These are phyloP conservation scores for Candida suzukii DNA, from an alignment of 805 yeast genomes.

Conservation along the genomic window DNA sequence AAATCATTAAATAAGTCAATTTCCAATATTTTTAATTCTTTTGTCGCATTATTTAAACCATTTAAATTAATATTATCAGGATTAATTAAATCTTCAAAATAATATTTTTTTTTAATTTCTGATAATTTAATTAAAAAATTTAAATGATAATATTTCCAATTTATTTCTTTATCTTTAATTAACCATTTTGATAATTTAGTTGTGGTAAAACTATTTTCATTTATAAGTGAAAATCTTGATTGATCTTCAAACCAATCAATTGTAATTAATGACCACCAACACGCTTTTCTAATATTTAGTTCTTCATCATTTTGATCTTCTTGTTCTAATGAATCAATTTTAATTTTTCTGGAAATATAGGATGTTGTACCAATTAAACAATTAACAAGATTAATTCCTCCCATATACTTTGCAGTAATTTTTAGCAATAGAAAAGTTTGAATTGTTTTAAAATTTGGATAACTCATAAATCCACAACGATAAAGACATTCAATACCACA, in stretches of 20 bases:
- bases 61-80: slow-evolving; percentile 9
- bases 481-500: slow-evolving; percentile 25
- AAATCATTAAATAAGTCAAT: slow-evolving; percentile 13
- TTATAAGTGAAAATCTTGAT: slow-evolving; percentile 16
- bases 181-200: slow-evolving; percentile 18
- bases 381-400: slow-evolving; percentile 23
- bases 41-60: slow-evolving; percentile 16
- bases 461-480: slow-evolving; percentile 25
- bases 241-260: slow-evolving; percentile 27
- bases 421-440: slow-evolving; percentile 22
- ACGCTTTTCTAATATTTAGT: slow-evolving; percentile 2
- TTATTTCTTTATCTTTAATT: slow-evolving; percentile 5
- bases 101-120: slow-evolving; percentile 18
- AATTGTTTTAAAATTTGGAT: slow-evolving; percentile 18
- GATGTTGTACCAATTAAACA: slow-evolving; percentile 11
- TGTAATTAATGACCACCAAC: slow-evolving; percentile 24
- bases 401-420: slow-evolving; percentile 19
- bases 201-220: slow-evolving; percentile 14
- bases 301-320: background rate
- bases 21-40: slow-evolving; percentile 18
- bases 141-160: slow-evolving; percentile 18
- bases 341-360: slow-evolving; percentile 16
- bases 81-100: slow-evolving; percentile 14
- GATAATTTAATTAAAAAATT: slow-evolving; percentile 15
- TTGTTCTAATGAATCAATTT: slow-evolving; percentile 12